Evolutionary conservation across 1,139 yeast species (phyloP).

Genomic region (Suhomyces maxii): DNA sequence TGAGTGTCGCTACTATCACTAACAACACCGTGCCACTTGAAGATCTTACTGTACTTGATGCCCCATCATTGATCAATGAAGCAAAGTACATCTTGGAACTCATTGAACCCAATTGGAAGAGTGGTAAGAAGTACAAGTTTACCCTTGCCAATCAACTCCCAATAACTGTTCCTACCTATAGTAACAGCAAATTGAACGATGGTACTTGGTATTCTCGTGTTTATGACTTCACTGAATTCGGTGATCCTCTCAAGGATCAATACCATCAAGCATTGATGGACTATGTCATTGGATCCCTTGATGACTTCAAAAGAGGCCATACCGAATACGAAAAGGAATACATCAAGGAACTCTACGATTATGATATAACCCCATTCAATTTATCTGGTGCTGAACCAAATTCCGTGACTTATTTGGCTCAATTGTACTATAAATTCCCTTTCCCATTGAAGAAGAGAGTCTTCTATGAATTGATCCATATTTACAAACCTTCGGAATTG

Average conservation of each 20-base stretch:
- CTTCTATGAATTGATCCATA: constrained; percentile 59
- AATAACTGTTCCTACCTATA: constrained; percentile 18
- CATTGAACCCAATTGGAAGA: constrained; percentile 16
- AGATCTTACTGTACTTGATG: constrained; percentile 15
- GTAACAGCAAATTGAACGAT: constrained; percentile 17
- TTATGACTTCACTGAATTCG: constrained; percentile 19
- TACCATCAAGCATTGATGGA: constrained; percentile 16
- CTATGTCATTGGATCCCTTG: constrained; percentile 21
- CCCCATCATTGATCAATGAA: constrained; percentile 13
- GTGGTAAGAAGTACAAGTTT: constrained; percentile 14
- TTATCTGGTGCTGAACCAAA: constrained; percentile 10
- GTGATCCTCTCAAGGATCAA: constrained; percentile 15
- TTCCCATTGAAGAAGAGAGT: constrained; percentile 50
- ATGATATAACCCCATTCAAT: constrained; percentile 19
- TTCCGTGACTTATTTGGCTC: constrained; percentile 20
- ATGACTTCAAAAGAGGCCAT: constrained; percentile 27
- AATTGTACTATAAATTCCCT: constrained; percentile 50
- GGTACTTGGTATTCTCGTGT: constrained; percentile 25
- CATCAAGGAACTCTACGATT: constrained; percentile 31
- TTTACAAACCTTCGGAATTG: constrained; percentile 31
- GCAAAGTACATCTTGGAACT: constrained; percentile 17
- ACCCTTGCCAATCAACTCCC: constrained; percentile 11
- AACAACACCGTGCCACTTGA: constrained; percentile 13
- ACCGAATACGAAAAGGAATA: constrained; percentile 37
- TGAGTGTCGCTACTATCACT: constrained; percentile 12